Base-by-base conservation (phyloP, 306 rosid species). In the Potentilla sterilis region DNA sequence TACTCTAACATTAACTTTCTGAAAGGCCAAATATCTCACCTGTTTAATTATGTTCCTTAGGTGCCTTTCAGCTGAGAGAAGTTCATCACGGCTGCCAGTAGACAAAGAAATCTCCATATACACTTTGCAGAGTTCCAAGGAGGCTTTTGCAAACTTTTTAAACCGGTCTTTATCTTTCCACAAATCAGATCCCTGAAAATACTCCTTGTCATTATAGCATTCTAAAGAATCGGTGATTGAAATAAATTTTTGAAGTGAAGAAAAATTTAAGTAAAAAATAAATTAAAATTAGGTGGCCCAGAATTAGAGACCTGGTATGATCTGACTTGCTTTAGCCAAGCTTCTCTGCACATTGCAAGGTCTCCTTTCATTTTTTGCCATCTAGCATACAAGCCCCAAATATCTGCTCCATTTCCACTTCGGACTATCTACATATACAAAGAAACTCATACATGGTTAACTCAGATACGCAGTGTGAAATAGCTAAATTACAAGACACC, bases 281-380 rank as follows among this genome's bases (percentile, higher is more conserved):
- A 6, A 2, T 16, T 41, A 5, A 34, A 3, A 48, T 1, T 4
- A 48, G 10, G 18, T 19, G 15, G 15, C 14, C 18, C 13, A 61
- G 65, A 4, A 24, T 37, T 2, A 57, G 38, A 67, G 13, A 91
- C 98, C 98, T 92, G 97, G 82, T 90, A 93, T 81, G 97, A 90
- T 84, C 98, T 85, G 80, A 92, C 97, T 90, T 95, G 96, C 89
- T 89, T 95, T 75, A 95, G 79, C 52, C 92, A 92, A 51, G 98
- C 97, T 85, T 92, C 98, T 57, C 92, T 86, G 81, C 97, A 92
- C 98, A 92, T 95, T 64, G 82, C 48, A 51, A 86, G 84, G 82
- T 95, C 97, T 76, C 96, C 97, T 76, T 92, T 92, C 69, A 90
- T 79, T 85, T 78, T 90, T 81, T 95, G 98, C 97, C 98, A 95